A percentile compares a stretch with the other conserved stretches of the same genome.
These are phyloP conservation scores for Yamadazyma tumulicola DNA, from an alignment of 805 yeast genomes.

Conservation along the genomic window DNA sequence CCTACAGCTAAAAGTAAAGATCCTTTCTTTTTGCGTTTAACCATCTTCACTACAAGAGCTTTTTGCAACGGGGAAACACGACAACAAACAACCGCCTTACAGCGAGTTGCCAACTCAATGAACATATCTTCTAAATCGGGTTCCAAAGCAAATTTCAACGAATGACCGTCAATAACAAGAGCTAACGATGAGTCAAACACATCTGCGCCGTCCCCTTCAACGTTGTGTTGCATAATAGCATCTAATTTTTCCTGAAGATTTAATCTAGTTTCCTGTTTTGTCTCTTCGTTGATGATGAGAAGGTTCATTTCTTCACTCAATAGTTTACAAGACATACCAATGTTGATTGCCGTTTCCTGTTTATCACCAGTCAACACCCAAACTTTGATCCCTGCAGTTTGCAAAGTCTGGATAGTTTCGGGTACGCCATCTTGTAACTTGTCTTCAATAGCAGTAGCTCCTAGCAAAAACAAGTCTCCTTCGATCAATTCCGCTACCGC, in stretches of 20 bases:
- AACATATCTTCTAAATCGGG: slow-evolving; percentile 73
- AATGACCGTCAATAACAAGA: slow-evolving; percentile 89
- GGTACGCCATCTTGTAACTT: slow-evolving; percentile 98
- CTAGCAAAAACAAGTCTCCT: slow-evolving; percentile 70
- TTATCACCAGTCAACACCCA: slow-evolving; percentile 99
- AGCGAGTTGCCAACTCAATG: slow-evolving; percentile 74
- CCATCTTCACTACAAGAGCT: slow-evolving; percentile 93
- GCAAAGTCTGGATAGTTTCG: slow-evolving; percentile 91
- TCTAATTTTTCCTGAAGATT: slow-evolving; percentile 73
- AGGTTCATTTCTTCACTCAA: slow-evolving; percentile 95
- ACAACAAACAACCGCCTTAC: slow-evolving; percentile 97
- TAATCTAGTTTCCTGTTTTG: slow-evolving; percentile 67
- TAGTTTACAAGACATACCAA: slow-evolving; percentile 96
- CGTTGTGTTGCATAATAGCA: slow-evolving; percentile 66
- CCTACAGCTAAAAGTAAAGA: slow-evolving; percentile 88
- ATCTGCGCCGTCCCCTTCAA: slow-evolving; percentile 57
- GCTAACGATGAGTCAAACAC: slow-evolving; percentile 67
- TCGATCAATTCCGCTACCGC: slow-evolving; percentile 89
- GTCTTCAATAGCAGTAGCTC: slow-evolving; percentile 98
- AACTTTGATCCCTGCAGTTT: slow-evolving; percentile 93
- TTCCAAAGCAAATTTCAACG: slow-evolving; percentile 82
- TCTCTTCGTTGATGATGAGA: slow-evolving; percentile 82
- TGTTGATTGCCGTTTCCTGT: slow-evolving; percentile 97
- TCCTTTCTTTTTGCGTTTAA: slow-evolving; percentile 70
- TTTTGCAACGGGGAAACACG: slow-evolving; percentile 97